These are phyloP conservation scores for Pharnaceum exiguum DNA, from an alignment of 148 eudicot species.

Conservation along the genomic window DNA sequence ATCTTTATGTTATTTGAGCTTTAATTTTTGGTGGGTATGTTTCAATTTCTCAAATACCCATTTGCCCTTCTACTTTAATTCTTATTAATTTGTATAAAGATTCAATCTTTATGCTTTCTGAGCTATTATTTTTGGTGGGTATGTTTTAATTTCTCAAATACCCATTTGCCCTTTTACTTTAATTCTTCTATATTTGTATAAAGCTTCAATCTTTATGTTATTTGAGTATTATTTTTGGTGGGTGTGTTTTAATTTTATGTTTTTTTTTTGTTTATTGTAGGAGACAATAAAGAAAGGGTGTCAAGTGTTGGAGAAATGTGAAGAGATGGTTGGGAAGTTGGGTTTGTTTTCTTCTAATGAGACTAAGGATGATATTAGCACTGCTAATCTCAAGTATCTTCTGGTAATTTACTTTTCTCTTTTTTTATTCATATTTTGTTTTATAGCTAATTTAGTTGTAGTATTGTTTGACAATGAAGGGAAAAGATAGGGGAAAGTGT, in stretches of 20 bases:
- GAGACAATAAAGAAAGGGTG: constrained; percentile 57
- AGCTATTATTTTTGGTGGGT: too few relatives aligned
- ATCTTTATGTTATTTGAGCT: not conserved
- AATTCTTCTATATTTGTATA: not conserved
- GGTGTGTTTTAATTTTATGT: not conserved
- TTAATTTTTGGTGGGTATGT: too few relatives aligned
- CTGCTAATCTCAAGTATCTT: constrained; percentile 73
- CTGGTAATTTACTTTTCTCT: constrained; percentile 38
- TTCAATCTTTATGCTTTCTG: not conserved
- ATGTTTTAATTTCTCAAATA: too few relatives aligned
- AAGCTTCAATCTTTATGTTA: not conserved
- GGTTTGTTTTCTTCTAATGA: constrained; percentile 70
- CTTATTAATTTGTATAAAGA: not conserved
- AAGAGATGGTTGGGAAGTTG: constrained; percentile 60
- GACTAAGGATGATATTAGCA: constrained; percentile 74
- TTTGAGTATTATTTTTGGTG: not conserved
- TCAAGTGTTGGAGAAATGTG: constrained; percentile 50
- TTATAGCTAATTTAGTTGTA: not conserved
- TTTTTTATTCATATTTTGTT: not conserved
- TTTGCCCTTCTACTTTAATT: not conserved
- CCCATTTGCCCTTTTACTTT: too few relatives aligned
- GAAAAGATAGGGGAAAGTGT: not conserved
- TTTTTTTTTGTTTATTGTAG: constrained; percentile 22
- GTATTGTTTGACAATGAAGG: not conserved
- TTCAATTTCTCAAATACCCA: too few relatives aligned